Evolutionary conservation across 2,329 filamentous ascomycete species (phyloP).

Genomic region (Didymella arachidicola): DNA sequence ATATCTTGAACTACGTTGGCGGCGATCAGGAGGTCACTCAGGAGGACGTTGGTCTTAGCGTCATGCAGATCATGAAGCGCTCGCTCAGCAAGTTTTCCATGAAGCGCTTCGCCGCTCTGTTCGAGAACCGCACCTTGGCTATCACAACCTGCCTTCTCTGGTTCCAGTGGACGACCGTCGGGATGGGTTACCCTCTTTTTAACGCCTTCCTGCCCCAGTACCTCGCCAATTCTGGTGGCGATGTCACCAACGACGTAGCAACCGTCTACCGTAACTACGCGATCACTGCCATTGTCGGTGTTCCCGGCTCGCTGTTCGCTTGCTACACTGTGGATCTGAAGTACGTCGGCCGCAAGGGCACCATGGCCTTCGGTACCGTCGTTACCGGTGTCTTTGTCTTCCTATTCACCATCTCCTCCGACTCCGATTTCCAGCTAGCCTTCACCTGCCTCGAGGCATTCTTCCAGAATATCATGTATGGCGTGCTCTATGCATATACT

Average conservation of each 20-base stretch:
- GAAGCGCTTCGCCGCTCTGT: constrained; percentile 71
- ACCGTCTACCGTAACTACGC: constrained; percentile 79
- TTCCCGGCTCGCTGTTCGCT: constrained; percentile 78
- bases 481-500: constrained; percentile 78
- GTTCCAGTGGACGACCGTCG: constrained; percentile 84
- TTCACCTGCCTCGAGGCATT: constrained; percentile 75
- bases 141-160: constrained; percentile 65
- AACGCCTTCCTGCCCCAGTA: constrained; percentile 92
- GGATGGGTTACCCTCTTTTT: constrained; percentile 87
- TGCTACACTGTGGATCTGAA: constrained; percentile 76
- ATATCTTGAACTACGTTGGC: constrained; percentile 65
- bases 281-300: constrained; percentile 78
- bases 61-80: constrained; percentile 61
- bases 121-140: constrained; percentile 57
- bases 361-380: constrained; percentile 72
- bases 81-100: constrained; percentile 72
- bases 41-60: constrained; percentile 51
- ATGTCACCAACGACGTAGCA: constrained; percentile 32
- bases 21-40: constrained; percentile 55
- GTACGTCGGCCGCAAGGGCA: constrained; percentile 75
- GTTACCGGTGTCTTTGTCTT: constrained; percentile 74
- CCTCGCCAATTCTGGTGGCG: constrained; percentile 65
- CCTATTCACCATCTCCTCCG: constrained; percentile 67
- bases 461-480: constrained; percentile 67
- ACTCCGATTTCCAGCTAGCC: constrained; percentile 66